Base-by-base conservation (phyloP, 169 alveolate species). In the Cryptosporidium muris region DNA sequence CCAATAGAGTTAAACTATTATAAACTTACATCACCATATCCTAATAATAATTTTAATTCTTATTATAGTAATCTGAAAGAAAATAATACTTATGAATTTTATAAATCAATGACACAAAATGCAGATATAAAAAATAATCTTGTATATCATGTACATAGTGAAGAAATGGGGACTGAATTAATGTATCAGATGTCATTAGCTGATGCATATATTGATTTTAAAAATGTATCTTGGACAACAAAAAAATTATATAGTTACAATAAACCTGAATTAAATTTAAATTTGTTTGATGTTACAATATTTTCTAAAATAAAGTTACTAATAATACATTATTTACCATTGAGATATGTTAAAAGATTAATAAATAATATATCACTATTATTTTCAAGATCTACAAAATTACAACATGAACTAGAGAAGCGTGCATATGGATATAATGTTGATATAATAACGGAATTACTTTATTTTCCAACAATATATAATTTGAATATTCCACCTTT, bases 401-500 rank as follows among this genome's bases (percentile, higher is more conserved):
- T 25, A 25, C 25, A 25, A 25, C 25, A 25, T 25, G 25, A 25
- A 25, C 25, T 25, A 25, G 25, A 25, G 25, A 25, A 25, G 25
- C 25, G 25, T 5, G 40, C 54, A 25, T 25, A 52, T 34, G 81
- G 81, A 37, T 52, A 66, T 16, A 65, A 66, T 9, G 54, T 66
- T 36, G 81, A 66, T 9, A 66, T 66, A 11, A 36, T 66, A 52
- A 65, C 54, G 38, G 81, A 66, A 3, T 60, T 66, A 14, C 37
- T 52, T 66, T 66, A 66, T 38, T 66, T 42, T n/a, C 81, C 81
- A 3, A 66, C 43, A 0, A 25, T 52, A 66, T 66, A 66, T 66
- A 66, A 66, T 53, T 2, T 66, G n/a, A 66, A 66, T 38, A 66
- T 66, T 6, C 25, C 65, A n/a, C 81, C 81, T 7, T 66, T 66